Base-by-base conservation (phyloP, 768 basidiomycete genomes). In the Gyrodon lividus region DNA sequence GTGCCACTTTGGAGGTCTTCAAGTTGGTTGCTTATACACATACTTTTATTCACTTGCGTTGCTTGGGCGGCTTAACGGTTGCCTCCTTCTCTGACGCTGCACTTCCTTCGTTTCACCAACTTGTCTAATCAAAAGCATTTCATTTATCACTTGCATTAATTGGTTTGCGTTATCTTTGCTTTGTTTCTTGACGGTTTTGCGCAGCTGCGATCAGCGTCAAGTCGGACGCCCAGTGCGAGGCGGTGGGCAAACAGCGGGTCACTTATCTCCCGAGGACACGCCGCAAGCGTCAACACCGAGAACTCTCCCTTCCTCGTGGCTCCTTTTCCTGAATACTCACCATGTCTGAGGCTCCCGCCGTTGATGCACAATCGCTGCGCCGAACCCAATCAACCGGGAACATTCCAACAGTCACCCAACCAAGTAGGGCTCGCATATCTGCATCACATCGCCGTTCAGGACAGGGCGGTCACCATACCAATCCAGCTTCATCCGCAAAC, bases 381-480 rank as follows among this genome's bases (percentile, higher is more conserved):
- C 58, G 70, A 48, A 70, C 68, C 8, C 70, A 66, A 55, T 71
- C 68, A 1, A 70, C 70, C 24, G 68, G 68, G 1, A 61, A 70
- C 58, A 68, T 71, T 43, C 63, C 64, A 26, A 53, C 66, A 5
- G 24, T 59, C 23, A 33, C 58, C 28, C 63, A 47, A 26, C 64
- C 70, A 6, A 22, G 57, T 4, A 56, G 68, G 49, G 63, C 68
- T 19, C 66, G 63, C 39, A 58, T 64, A 56, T 63, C 68, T 31
- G 63, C 56, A 14, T 62, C 63, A 17, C 58, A 71, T 61, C 61
- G 54, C 46, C 62, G 52, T 54, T 61, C 69, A 7, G 44, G 49
- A 26, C 68, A 60, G 19, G 60, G 60, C 38, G 68, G 54, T 28
- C 54, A 44, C 16, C 56, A 62, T 42, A 59, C 59, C 12, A 24